A percentile compares a stretch with the other conserved stretches of the same genome.
Conservation (phyloP, 805 yeast genomes). For the Candida easanensis region DNA sequence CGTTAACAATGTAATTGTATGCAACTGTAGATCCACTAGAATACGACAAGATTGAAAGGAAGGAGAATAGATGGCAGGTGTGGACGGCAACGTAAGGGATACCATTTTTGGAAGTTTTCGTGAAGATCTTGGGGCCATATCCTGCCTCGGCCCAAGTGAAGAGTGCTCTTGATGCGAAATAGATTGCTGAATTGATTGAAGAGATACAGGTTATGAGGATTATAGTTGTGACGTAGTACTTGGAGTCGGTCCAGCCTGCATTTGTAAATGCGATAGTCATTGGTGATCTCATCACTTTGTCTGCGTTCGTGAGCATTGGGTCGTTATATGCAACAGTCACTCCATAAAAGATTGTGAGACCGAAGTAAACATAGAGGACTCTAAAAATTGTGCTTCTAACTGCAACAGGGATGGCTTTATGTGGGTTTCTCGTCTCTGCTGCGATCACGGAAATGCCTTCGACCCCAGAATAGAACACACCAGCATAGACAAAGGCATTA, state of each 20-base stretch:
- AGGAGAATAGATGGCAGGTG: conserved; percentile 56
- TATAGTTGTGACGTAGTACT: conserved; percentile 68
- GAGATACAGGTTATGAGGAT: conserved; percentile 62
- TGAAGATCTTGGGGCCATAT: conserved; percentile 55
- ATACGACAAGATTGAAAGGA: conserved; percentile 52
- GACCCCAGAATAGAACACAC: conserved; percentile 75
- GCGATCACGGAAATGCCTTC: conserved; percentile 73
- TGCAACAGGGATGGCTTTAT: conserved; percentile 68
- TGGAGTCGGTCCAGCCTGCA: conserved; percentile 63
- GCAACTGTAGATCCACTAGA: conserved; percentile 53
- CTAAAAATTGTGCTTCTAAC: conserved; percentile 63
- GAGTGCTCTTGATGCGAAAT: conserved; percentile 65
- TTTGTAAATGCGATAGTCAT: conserved; percentile 67
- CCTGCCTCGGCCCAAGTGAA: conserved; percentile 62
- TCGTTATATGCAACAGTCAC: conserved; percentile 67
- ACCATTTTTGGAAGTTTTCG: conserved; percentile 52
- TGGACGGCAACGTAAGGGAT: conserved; percentile 64
- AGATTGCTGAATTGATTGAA: conserved; percentile 68
- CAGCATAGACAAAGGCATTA: conserved; percentile 63
- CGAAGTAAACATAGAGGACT: conserved; percentile 61
- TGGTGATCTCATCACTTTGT: conserved; percentile 55
- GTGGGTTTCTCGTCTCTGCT: conserved; percentile 69
- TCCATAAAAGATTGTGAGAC: conserved; percentile 63
- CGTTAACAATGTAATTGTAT: conserved; percentile 68
- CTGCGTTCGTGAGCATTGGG: conserved; percentile 37